Percentiles rank a stretch among this genome's conserved stretches.
phyloP scores from a whole-genome alignment of 257 asterid species.

The Paulownia fortunei region DNA sequence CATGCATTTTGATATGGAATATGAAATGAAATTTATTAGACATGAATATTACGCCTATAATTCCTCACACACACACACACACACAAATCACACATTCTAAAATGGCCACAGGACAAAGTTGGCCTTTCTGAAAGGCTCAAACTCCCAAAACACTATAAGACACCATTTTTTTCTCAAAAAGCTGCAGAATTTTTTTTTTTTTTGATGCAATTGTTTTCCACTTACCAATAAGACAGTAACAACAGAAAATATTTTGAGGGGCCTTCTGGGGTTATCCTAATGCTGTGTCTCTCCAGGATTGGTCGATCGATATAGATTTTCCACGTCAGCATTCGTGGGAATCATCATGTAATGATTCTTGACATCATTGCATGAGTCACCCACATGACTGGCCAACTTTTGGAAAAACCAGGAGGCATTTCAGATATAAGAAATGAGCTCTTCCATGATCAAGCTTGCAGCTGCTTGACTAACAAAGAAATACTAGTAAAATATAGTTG shows the following conservation, averaged over 20 bases:
- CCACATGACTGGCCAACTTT: constrained; percentile 40
- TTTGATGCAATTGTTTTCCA: neutral
- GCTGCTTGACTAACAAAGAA: too few relatives aligned
- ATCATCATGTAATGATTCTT: neutral
- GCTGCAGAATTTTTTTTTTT: neutral
- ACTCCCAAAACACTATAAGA: neutral
- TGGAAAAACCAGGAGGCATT: constrained; percentile 10
- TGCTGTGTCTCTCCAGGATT: too few relatives aligned
- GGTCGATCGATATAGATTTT: neutral
- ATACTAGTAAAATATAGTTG: too few relatives aligned
- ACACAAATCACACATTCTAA: neutral
- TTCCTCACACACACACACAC: neutral
- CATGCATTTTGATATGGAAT: too few relatives aligned
- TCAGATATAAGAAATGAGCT: neutral
- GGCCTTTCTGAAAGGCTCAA: neutral
- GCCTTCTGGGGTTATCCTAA: too few relatives aligned
- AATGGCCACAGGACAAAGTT: neutral
- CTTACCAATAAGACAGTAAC: too few relatives aligned
- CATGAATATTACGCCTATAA: too few relatives aligned
- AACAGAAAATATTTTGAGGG: too few relatives aligned
- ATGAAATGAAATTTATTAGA: too few relatives aligned
- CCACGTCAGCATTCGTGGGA: neutral
- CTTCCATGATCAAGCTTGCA: too few relatives aligned
- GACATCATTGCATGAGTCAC: constrained; percentile 33
- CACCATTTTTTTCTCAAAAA: neutral